Evolutionary conservation across 2,329 filamentous ascomycete species (phyloP), one percentile per base, ranked within the genome.

Genomic region (Trichophaea hybrida): DNA sequence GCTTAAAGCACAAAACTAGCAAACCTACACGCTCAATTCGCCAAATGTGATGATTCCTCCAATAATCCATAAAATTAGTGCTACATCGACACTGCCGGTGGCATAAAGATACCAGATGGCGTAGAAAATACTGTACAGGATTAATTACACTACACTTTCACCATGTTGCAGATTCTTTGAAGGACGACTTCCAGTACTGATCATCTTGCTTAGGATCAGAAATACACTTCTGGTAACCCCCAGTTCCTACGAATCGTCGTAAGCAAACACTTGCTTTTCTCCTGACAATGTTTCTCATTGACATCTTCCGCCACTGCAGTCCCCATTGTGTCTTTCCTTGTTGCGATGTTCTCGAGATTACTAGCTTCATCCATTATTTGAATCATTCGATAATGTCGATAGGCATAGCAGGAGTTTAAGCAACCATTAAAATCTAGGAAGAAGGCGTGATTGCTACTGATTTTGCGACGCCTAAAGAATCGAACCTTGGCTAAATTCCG

Each of bases 171-270:
- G 4, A 24, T 13, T 32, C 51, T 37, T 37, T 51, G 35, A 31
- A 55, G 5, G 12, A 12, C 5, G n/a, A 79, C 77, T 79, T 66
- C 78, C 78, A 1, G 78, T 79, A 8, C 78, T 78, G 43, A 80
- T 79, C 76, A 80, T 80, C 67, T 79, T 79, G 60, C 80, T 80
- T 15, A 80, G 63, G 43, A 80, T 80, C 43, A 80, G 63, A 58
- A 80, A 80, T 0, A 78, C 75, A 5, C 78, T 74, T 2, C 77
- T 77, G 0, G 74, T 75, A 33, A 80, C 70, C 0, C 78, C 78
- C 17, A 80, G 76, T 69, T 79, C 78, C 6, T 74, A 70, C 53
- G 72, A 72, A 1, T 77, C 75, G 0, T 69, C 67, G 54, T 72
- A 72, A 2, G 64, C 70, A 64, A 72, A 74, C 5, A 69, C 69